Base-by-base conservation (phyloP, 73 alveolate species). In the Symbiodinium pilosum region DNA sequence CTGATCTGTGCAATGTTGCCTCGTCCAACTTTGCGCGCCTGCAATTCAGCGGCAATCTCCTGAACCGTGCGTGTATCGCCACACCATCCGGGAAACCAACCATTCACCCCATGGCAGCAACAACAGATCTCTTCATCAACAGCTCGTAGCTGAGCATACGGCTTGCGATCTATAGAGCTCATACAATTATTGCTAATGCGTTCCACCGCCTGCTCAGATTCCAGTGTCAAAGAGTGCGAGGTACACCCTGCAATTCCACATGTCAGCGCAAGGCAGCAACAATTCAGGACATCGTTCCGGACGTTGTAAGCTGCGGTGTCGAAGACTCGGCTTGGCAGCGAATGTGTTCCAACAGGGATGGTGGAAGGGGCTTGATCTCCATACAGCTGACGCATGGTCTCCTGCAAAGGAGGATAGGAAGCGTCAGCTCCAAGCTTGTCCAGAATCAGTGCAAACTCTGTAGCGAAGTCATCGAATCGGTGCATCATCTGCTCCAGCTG, bases 241-340 rank as follows among this genome's bases (percentile, higher is more conserved):
- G 64, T 52, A 84, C 94, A 87, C 52, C 94, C 94, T 1, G 94
- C 94, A 24, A 87, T 39, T 39, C 94, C 94, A 39, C 94, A 87
- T 26, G 94, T 87, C 42, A 69, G 84, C 41, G 71, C 56, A 32
- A 52, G 40, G 59, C 68, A 6, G 84, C 94, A 52, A 26, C 52
- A 56, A 84, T 87, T 87, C 41, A 8, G 21, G 14, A 47, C 14
- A 14, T 87, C 94, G 84, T 87, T 87, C 34, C 94, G 84, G 59
- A 87, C 94, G 41, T 87, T 52, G 94, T 47, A 87, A 81, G 26
- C 43, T 39, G 43, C 84, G 28, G 84, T 52, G 38, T 43, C 83
- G 56, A 87, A 87, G 59, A 4, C 40, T 38, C 59, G 94, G 43
- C 84, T 54, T 18, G 94, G 64, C 68, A 87, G 12, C 64, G 54